Conservation (phyloP, 1,284 basidiomycete genomes). For the Caloboletus inedulis region DNA sequence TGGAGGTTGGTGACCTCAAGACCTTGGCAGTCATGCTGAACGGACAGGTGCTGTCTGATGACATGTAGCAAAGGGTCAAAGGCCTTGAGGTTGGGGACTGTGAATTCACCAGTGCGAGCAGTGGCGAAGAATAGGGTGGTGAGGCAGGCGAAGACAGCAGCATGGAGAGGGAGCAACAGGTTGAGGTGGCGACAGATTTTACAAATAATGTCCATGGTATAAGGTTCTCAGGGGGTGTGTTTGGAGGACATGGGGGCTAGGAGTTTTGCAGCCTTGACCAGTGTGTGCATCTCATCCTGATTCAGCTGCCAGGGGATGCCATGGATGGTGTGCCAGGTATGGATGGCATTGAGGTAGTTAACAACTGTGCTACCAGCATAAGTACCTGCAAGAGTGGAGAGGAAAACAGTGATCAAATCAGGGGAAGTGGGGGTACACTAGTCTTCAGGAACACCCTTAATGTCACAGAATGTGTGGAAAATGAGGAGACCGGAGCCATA, state of each 20-base stretch:
- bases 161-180: background rate
- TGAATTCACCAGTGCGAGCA: background rate
- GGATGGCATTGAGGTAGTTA: background rate
- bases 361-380: too few species aligned
- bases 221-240: background rate
- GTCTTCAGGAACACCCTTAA: too few species aligned
- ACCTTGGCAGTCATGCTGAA: too few species aligned
- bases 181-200: background rate
- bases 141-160: background rate
- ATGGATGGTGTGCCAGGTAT: background rate
- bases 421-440: too few species aligned
- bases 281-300: fast-evolving
- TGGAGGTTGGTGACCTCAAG: too few species aligned
- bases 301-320: background rate
- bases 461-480: too few species aligned
- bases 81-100: background rate
- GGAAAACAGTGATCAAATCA: too few species aligned
- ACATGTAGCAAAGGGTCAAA: background rate
- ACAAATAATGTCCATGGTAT: background rate
- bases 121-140: background rate
- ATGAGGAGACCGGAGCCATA: too few species aligned
- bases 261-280: background rate
- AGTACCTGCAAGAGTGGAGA: too few species aligned
- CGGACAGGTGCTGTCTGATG: too few species aligned
- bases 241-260: background rate